Percentiles rank a stretch among this genome's conserved stretches.
Conservation (phyloP, 257 asterid genomes). For the Ajuga chamaepitys region DNA sequence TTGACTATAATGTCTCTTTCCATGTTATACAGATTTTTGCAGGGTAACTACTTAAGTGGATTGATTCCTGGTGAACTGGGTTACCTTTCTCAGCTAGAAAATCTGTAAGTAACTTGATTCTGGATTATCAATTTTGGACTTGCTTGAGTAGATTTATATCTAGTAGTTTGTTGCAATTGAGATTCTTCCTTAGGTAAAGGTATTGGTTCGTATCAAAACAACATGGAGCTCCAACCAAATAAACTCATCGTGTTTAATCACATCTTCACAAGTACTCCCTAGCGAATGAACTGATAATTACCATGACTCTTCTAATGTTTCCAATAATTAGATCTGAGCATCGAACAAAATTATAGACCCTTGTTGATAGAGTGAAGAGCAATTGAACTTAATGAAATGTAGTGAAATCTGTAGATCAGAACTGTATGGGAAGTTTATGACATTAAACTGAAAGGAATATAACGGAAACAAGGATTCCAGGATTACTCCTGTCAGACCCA, state of each 20-base stretch:
- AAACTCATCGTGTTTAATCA: not conserved
- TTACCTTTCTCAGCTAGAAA: conserved; percentile 68
- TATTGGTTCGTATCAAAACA: not conserved
- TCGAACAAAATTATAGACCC: not conserved
- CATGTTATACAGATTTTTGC: conserved; percentile 65
- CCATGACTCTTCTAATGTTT: not conserved
- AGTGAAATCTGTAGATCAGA: too few relatives aligned
- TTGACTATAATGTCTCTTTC: conserved; percentile 14
- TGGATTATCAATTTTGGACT: not conserved
- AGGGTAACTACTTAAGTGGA: conserved; percentile 94
- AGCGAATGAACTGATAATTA: not conserved
- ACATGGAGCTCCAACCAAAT: not conserved
- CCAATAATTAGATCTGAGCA: conserved; percentile 6
- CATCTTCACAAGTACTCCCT: not conserved
- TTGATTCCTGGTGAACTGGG: conserved; percentile 76
- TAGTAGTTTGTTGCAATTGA: conserved; percentile 2
- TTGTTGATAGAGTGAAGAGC: too few relatives aligned
- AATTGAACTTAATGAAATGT: too few relatives aligned
- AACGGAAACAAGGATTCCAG: too few relatives aligned
- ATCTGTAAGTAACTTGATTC: conserved; percentile 47
- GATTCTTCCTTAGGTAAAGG: conserved; percentile 1
- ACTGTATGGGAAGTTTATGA: too few relatives aligned
- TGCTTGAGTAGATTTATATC: not conserved
- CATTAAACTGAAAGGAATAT: too few relatives aligned
- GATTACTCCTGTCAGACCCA: too few relatives aligned